These are phyloP conservation scores for Peronospora tabacina DNA, from an alignment of 352 stramenopile species.

Conservation along the genomic window DNA sequence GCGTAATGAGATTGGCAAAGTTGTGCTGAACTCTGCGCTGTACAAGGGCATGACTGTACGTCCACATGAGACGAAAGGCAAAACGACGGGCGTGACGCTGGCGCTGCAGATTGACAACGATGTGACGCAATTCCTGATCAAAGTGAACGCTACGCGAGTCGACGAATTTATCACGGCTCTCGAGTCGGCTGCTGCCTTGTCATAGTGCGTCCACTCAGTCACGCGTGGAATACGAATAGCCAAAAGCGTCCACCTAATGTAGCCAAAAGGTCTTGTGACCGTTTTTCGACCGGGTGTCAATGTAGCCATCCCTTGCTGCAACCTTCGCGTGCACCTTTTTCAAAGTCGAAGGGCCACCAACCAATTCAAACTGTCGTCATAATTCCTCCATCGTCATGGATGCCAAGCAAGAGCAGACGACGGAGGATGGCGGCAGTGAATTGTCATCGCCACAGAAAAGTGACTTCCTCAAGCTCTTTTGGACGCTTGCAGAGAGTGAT, in stretches of 20 bases:
- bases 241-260: slow-evolving; percentile 5
- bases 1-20: slow-evolving; percentile 82
- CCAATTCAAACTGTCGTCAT: slow-evolving; percentile 30
- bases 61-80: slow-evolving; percentile 63
- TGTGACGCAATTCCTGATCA: slow-evolving; percentile 67
- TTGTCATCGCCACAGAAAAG: slow-evolving; percentile 27
- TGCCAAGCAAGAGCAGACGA: slow-evolving; percentile 28
- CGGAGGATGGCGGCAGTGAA: slow-evolving; percentile 4
- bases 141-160: slow-evolving; percentile 59
- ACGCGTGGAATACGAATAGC: too few relatives aligned
- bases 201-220: slow-evolving; percentile 7
- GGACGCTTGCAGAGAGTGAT: slow-evolving; percentile 76
- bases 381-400: slow-evolving; percentile 30
- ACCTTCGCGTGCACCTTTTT: slow-evolving; percentile 13
- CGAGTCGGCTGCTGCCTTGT: slow-evolving; percentile 28
- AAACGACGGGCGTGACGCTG: slow-evolving; percentile 64
- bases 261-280: too few relatives aligned
- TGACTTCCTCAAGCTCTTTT: slow-evolving; percentile 87
- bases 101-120: slow-evolving; percentile 49
- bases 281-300: slow-evolving; percentile 1
- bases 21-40: slow-evolving; percentile 74
- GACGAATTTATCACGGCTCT: slow-evolving; percentile 54
- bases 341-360: background rate
- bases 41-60: slow-evolving; percentile 72
- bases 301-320: slow-evolving; percentile 12